Evolutionary conservation across 1,284 basidiomycete genomes (phyloP).

Genomic region (Cryptococcus sp.): DNA sequence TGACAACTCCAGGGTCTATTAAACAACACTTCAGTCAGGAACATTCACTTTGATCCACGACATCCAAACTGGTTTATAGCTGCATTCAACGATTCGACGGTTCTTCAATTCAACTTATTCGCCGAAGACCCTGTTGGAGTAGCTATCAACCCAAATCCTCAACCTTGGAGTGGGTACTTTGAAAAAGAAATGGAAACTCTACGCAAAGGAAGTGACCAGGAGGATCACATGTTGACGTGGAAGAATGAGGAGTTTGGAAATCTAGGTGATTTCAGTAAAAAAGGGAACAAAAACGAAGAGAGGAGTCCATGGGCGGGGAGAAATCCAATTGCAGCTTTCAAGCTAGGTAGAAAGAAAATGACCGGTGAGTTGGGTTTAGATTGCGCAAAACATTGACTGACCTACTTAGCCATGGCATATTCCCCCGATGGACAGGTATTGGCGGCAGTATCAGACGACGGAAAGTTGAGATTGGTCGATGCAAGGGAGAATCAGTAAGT

Average conservation of each 20-base stretch:
- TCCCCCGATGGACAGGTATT: constrained; percentile 83
- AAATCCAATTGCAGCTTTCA: constrained; percentile 45
- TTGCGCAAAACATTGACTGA: constrained; percentile 1
- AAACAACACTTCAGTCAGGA: constrained; percentile 70
- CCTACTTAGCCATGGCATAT: constrained; percentile 70
- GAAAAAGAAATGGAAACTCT: constrained; percentile 6
- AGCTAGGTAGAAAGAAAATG: constrained; percentile 54
- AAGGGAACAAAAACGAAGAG: constrained; percentile 25
- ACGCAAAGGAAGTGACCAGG: constrained; percentile 1
- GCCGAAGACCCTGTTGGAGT: constrained; percentile 36
- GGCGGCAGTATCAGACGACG: constrained; percentile 81
- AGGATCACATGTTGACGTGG: constrained; percentile 39
- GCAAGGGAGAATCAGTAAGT: constrained; percentile 74
- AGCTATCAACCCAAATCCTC: constrained; percentile 12
- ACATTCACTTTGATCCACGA: constrained; percentile 83
- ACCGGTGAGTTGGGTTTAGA: constrained; percentile 57
- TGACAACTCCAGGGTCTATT: constrained; percentile 61
- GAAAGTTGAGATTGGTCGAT: constrained; percentile 80
- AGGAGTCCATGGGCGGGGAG: constrained; percentile 41
- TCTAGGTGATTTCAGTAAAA: constrained; percentile 18
- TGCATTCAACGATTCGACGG: constrained; percentile 68
- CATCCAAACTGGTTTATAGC: constrained; percentile 80
- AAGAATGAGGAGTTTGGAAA: constrained; percentile 44
- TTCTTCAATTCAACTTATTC: constrained; percentile 40
- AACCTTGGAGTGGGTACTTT: constrained; percentile 37